Conservation (phyloP, 1,139 yeast species). For the Kazachstania sp. region DNA sequence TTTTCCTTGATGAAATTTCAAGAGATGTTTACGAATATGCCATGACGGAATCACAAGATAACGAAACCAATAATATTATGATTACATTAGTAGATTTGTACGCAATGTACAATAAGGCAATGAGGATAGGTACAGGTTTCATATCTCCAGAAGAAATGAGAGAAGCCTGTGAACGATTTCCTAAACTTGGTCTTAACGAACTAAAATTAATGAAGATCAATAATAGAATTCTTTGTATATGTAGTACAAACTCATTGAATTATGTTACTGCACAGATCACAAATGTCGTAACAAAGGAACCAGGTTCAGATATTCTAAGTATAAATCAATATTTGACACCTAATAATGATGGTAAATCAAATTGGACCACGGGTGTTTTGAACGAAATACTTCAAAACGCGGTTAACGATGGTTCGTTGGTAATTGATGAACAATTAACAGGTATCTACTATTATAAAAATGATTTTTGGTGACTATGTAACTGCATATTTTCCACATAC, state of each 20-base stretch:
- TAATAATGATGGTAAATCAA: constrained; percentile 21
- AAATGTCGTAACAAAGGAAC: constrained; percentile 28
- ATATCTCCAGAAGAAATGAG: constrained; percentile 51
- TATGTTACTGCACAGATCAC: constrained; percentile 31
- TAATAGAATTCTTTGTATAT: constrained; percentile 37
- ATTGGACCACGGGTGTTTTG: constrained; percentile 65
- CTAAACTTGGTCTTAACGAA: constrained; percentile 38
- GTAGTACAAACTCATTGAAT: constrained; percentile 32
- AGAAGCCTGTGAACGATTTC: constrained; percentile 44
- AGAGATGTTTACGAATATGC: constrained; percentile 54
- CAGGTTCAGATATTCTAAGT: constrained; percentile 26
- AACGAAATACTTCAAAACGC: constrained; percentile 62
- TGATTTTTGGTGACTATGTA: constrained; percentile 3
- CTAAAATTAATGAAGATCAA: constrained; percentile 36
- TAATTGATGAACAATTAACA: constrained; percentile 50
- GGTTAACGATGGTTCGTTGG: constrained; percentile 47
- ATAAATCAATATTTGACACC: constrained; percentile 21
- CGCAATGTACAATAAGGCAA: constrained; percentile 51
- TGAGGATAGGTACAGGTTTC: constrained; percentile 46
- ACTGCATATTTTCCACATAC: neutral
- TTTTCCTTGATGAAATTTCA: constrained; percentile 35
- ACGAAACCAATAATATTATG: constrained; percentile 37
- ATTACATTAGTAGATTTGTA: constrained; percentile 53
- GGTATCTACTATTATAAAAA: constrained; percentile 27
- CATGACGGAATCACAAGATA: constrained; percentile 32